Conservation (phyloP, 208 protist species). For the Acanthamoeba sp. region DNA sequence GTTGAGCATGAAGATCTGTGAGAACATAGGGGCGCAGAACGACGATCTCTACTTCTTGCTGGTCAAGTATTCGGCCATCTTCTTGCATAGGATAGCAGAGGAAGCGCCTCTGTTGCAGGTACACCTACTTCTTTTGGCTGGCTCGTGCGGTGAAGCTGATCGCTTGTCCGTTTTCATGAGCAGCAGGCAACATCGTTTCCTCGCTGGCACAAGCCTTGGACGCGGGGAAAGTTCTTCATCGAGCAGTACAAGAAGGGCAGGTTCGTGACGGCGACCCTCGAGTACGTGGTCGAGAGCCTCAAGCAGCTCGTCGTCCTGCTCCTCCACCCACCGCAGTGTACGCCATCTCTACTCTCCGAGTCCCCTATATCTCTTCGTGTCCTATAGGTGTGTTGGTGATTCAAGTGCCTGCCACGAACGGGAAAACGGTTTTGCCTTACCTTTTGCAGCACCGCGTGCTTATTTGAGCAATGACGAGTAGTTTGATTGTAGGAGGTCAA, state of each 20-base stretch:
- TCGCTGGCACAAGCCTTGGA: slow-evolving; percentile 36
- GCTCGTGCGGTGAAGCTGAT: background rate
- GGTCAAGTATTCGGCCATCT: background rate
- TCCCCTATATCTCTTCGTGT: background rate
- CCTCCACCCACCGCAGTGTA: background rate
- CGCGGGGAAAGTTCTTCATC: background rate
- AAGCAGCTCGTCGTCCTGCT: background rate
- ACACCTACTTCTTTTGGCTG: background rate
- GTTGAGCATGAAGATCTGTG: background rate
- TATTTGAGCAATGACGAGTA: too few species aligned
- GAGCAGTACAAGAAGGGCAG: slow-evolving; percentile 18
- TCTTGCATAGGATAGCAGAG: background rate
- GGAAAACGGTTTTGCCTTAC: too few species aligned
- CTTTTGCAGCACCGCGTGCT: too few species aligned
- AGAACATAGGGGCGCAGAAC: background rate
- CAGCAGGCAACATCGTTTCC: background rate
- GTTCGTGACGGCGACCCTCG: background rate
- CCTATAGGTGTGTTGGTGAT: background rate
- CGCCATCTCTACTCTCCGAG: background rate
- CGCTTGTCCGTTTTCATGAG: background rate
- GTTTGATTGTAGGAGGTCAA: background rate
- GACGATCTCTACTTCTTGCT: slow-evolving; percentile 22
- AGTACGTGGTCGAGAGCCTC: background rate
- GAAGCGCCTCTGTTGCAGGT: background rate
- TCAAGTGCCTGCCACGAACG: too few species aligned